Base-by-base conservation (phyloP, 345 rosid genomes). In the Boechera stricta region DNA sequence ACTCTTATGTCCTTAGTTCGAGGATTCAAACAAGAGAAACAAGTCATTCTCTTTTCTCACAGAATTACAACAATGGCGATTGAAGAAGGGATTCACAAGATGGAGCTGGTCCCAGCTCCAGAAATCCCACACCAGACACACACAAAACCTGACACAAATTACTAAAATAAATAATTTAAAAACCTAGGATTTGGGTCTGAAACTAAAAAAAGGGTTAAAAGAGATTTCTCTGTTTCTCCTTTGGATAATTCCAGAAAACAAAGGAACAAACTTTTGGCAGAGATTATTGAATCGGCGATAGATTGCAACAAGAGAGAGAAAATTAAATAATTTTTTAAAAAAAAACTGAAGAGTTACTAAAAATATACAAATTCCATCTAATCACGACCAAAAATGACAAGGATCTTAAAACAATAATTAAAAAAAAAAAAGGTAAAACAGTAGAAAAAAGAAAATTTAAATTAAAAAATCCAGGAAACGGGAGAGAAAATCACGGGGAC, bases 1-100 rank as follows among this genome's bases (percentile, higher is more conserved):
- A 92, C 87, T 75, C 88, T 88, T 67, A 18, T 79, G 62, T 83
- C 97, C 10, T 86, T 87, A 12, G 82, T 79, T 32, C 80, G 85
- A 3, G 88, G 80, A 73, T 57, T 82, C n/a, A 89, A 29, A 82
- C 99, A 95, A 77, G 91, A 87, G 76, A 92, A 95, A 81, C 98
- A 95, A 77, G 89, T 83, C 99, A 91, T 95, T 31, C 32, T 38
- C 1, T 28, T 36, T 21, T 32, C 48, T 26, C 29, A 0, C 48
- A 53, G 11, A 13, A 24, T 41, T 18, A 21, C 24, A 31, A 33
- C 31, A 56, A 32, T 33, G 71, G 35, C 5, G 44, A 16, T 16
- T 44, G 16, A 2, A 39, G 38, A 63, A 65, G 65, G 31, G 73
- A 67, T 36, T 65, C 4, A 48, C 13, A 45, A 58, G 44, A 78